Base-by-base conservation (phyloP, 1,139 yeast species). In the Hanseniaspora gamundiae region DNA sequence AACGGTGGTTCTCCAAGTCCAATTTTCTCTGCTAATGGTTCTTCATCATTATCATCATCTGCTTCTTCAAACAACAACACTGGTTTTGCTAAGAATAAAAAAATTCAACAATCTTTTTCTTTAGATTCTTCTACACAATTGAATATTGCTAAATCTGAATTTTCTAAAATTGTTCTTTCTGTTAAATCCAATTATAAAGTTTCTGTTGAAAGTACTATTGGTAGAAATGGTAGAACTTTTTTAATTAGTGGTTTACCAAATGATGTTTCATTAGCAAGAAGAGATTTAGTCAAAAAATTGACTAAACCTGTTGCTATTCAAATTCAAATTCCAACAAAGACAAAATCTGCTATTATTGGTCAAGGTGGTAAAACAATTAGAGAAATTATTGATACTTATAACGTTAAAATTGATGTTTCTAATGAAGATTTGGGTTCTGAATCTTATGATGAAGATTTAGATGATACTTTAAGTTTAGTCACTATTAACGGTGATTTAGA, bases 291-390 rank as follows among this genome's bases (percentile, higher is more conserved):
- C 49, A 79, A 78, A 58, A 82, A 78, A 53, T 72, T 91, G 59
- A 80, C 94, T 35, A 81, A 81, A 61, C 88, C 93, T 41, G 76
- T 84, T 45, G 67, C 67, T 14, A 66, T 75, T 42, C 64, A 70
- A 36, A 74, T 91, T 58, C 64, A 70, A 40, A 76, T 91, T 46
- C 97, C 98, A 35, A 74, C 91, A 24, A 75, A 76, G 53, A 73
- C 86, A 45, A 77, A 95, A 62, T 74, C 94, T 3, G 74, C 76
- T 47, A 76, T 93, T 50, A 87, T 93, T 65, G 99, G 99, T 47
- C 74, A 91, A 40, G 84, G 80, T 61, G 99, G 98, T 57, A 74
- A 74, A 52, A 82, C 72, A 50, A 75, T 93, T 62, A 83, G 78
- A 58, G 87, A 91, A 47, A 84, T 93, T 53, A 72, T 83, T 46